Percentiles rank a stretch among this genome's conserved stretches.
phyloP scores from a whole-genome alignment of 371 early-diverging fungal species.

The Vairimorpha apis region DNA sequence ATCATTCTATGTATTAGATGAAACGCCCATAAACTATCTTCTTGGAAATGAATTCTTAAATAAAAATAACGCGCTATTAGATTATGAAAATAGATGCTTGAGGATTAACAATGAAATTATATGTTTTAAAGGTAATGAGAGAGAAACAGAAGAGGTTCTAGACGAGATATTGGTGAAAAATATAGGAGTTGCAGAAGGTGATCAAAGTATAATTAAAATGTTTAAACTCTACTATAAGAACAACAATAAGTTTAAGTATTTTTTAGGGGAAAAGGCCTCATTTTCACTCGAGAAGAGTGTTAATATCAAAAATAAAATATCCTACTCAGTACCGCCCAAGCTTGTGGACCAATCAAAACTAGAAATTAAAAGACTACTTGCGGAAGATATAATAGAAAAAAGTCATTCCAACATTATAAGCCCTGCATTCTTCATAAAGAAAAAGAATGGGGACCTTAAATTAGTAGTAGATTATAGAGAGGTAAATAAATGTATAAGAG shows the following conservation, averaged over 20 bases:
- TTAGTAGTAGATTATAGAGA: slow-evolving; percentile 35
- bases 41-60: neutral
- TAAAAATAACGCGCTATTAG: neutral
- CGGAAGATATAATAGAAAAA: slow-evolving; percentile 16
- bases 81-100: neutral
- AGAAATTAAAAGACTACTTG: slow-evolving; percentile 9
- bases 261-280: neutral
- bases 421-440: slow-evolving; percentile 31
- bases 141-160: neutral
- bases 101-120: too few relatives aligned
- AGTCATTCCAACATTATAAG: neutral
- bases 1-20: neutral
- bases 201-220: neutral
- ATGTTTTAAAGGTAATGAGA: neutral
- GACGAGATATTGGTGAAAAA: neutral
- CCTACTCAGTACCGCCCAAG: neutral
- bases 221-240: neutral
- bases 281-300: neutral
- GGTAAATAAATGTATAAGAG: slow-evolving; percentile 13
- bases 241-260: neutral
- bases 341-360: neutral
- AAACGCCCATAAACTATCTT: neutral
- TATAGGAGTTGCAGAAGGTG: neutral
- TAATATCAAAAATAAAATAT: neutral
- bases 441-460: slow-evolving; percentile 16